Evolutionary conservation across 768 basidiomycete species (phyloP).

Genomic region (Leccinum imitatum): DNA sequence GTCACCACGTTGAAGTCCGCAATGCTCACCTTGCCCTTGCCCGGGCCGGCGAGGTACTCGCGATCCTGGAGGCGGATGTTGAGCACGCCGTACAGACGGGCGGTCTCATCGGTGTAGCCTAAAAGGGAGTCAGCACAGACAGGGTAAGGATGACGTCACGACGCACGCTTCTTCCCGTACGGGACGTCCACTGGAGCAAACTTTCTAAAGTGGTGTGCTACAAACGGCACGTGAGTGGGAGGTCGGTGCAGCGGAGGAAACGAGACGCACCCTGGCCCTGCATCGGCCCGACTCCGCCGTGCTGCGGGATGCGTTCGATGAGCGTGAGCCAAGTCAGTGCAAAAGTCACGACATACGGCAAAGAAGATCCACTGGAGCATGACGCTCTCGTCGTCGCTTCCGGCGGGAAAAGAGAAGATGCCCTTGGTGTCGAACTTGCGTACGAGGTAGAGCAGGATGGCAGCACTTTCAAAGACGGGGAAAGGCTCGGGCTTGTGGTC

Average conservation of each 20-base stretch:
- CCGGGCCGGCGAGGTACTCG: slow-evolving; percentile 80
- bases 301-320: slow-evolving; percentile 38
- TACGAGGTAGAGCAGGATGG: slow-evolving; percentile 80
- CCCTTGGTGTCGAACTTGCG: slow-evolving; percentile 80
- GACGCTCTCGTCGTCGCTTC: slow-evolving; percentile 62
- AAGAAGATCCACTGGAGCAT: slow-evolving; percentile 89
- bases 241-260: slow-evolving; percentile 6
- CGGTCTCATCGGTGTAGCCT: slow-evolving; percentile 82
- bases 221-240: not conserved
- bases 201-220: slow-evolving; percentile 70
- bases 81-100: slow-evolving; percentile 80
- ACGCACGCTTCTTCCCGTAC: slow-evolving; percentile 63
- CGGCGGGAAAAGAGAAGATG: slow-evolving; percentile 65
- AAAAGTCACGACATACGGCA: slow-evolving; percentile 41
- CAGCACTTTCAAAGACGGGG: slow-evolving; percentile 71
- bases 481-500: slow-evolving; percentile 54
- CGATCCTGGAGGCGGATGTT: slow-evolving; percentile 71
- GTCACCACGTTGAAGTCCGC: slow-evolving; percentile 71
- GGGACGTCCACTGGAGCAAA: slow-evolving; percentile 66
- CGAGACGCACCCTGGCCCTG: slow-evolving; percentile 58
- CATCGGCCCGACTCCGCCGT: slow-evolving; percentile 86
- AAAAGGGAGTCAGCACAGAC: slow-evolving; percentile 16
- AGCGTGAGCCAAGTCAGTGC: not conserved
- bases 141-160: not conserved
- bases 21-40: slow-evolving; percentile 62